Conservation (phyloP, 83 land plant genomes). For the Picea engelmannii region DNA sequence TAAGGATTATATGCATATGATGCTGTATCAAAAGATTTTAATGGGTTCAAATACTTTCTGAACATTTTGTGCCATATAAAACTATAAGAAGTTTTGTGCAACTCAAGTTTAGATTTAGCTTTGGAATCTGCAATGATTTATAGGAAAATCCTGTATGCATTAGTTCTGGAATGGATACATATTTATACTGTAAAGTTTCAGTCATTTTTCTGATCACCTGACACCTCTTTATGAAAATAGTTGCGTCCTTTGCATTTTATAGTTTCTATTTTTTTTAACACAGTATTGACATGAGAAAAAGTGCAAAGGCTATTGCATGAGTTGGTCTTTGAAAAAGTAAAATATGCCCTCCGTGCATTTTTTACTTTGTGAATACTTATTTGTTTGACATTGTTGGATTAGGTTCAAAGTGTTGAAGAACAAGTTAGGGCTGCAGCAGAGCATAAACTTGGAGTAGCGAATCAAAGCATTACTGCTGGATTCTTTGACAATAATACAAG, state of each 20-base stretch:
- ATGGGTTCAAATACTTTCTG: not conserved
- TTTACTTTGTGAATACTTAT: not conserved
- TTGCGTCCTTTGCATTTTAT: not conserved
- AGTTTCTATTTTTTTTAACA: not conserved
- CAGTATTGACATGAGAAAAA: not conserved
- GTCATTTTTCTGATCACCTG: not conserved
- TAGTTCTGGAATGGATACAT: not conserved
- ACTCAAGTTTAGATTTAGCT: not conserved
- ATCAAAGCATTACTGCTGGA: constrained; percentile 99
- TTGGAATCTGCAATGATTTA: too few species aligned
- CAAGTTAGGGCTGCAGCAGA: constrained; percentile 99
- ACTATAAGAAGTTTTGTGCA: not conserved
- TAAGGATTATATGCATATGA: not conserved
- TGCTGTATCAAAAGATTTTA: not conserved
- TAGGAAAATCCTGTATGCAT: not conserved
- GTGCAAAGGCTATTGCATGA: not conserved
- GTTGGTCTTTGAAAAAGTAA: not conserved
- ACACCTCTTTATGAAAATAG: too few species aligned
- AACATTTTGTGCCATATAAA: not conserved
- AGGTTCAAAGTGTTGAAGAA: constrained; percentile 95
- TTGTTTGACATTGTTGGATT: constrained; percentile 1
- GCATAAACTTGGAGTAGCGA: constrained; percentile 98
- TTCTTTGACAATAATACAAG: constrained; percentile 99
- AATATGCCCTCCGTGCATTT: not conserved
- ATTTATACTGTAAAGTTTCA: not conserved